phyloP scores from a whole-genome alignment of 805 yeast species.

The Wickerhamomyces strasburgensis region DNA sequence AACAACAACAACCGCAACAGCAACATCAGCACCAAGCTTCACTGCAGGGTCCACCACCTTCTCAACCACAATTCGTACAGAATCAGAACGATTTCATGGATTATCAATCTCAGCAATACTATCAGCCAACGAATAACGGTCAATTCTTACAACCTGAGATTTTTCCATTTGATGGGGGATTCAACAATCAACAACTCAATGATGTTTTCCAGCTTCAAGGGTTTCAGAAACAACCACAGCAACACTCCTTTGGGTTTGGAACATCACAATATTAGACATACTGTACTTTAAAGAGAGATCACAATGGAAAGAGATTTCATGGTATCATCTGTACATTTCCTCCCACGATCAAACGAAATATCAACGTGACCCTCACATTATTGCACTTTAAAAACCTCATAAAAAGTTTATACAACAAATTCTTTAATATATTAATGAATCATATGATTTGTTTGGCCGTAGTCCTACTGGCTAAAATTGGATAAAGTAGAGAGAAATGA shows the following conservation, averaged over 20 bases:
- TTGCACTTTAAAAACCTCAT: background rate
- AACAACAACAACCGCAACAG: background rate
- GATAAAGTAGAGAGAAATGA: too few relatives aligned
- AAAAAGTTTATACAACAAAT: background rate
- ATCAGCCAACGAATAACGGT: background rate
- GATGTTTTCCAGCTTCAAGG: background rate
- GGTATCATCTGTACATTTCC: too few relatives aligned
- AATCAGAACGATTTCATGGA: conserved; percentile 2
- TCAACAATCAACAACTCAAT: background rate
- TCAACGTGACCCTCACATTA: background rate
- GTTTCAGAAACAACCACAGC: background rate
- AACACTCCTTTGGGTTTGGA: background rate
- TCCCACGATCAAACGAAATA: too few relatives aligned
- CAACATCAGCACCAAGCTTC: conserved; percentile 3
- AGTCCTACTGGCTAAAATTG: background rate
- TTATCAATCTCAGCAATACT: conserved; percentile 1
- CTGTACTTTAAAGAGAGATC: too few relatives aligned
- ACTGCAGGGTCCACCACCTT: conserved; percentile 5
- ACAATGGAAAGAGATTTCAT: too few relatives aligned
- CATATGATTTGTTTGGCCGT: too few relatives aligned
- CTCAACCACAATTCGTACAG: conserved; percentile 8
- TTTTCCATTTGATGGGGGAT: conserved; percentile 6
- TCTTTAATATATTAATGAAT: background rate
- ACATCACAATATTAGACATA: background rate
- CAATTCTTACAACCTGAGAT: conserved; percentile 6